phyloP scores from a whole-genome alignment of 2,329 filamentous ascomycete genomes.

The Alternaria sp. region DNA sequence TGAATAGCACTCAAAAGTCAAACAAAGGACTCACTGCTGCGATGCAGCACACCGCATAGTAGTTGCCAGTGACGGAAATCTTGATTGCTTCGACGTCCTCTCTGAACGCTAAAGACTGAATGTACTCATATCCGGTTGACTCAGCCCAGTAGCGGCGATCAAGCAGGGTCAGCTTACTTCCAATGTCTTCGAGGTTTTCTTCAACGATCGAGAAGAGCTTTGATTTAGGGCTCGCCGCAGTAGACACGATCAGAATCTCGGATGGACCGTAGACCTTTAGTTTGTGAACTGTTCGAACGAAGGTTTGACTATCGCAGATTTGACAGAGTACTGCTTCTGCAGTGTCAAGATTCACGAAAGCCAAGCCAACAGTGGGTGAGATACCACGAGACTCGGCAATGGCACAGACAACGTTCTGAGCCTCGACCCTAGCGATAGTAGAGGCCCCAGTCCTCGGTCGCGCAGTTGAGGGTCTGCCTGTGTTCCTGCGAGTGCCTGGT shows the following conservation, averaged over 20 bases:
- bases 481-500: conserved; percentile 39
- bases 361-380: conserved; percentile 81
- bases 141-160: conserved; percentile 88
- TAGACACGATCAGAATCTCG: conserved; percentile 77
- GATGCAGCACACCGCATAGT: conserved; percentile 83
- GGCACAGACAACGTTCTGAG: conserved; percentile 83
- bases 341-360: conserved; percentile 85
- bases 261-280: conserved; percentile 80
- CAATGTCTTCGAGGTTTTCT: conserved; percentile 70
- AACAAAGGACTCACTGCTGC: conserved; percentile 76
- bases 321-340: conserved; percentile 86
- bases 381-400: conserved; percentile 87
- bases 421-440: conserved; percentile 61
- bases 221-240: conserved; percentile 72
- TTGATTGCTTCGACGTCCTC: conserved; percentile 83
- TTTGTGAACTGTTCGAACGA: conserved; percentile 86
- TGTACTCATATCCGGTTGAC: conserved; percentile 74
- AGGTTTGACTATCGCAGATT: conserved; percentile 92
- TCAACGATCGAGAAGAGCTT: conserved; percentile 77
- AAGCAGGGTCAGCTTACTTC: conserved; percentile 63
- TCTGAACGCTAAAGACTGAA: conserved; percentile 77
- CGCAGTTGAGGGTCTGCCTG: conserved; percentile 52
- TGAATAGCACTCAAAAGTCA: background rate
- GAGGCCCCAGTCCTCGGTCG: conserved; percentile 63
- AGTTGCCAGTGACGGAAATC: conserved; percentile 80